Conservation (phyloP, 2,329 filamentous ascomycete species). For the Dendrostoma leiphaemia region DNA sequence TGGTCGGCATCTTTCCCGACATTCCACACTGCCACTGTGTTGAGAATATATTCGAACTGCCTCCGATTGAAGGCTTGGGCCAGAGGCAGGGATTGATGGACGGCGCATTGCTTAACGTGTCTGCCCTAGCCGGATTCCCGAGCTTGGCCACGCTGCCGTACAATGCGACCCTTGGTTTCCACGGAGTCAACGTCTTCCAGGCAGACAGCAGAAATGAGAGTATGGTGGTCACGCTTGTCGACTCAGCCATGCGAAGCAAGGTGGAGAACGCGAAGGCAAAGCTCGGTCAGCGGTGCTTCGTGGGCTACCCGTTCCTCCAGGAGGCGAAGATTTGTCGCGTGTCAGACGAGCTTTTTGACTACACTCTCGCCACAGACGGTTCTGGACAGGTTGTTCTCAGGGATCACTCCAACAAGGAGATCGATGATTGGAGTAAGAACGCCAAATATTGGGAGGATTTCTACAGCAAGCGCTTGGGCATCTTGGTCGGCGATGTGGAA, state of each 20-base stretch:
- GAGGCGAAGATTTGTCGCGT: slow-evolving; percentile 88
- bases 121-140: slow-evolving; percentile 91
- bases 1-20: slow-evolving; percentile 88
- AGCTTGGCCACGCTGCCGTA: slow-evolving; percentile 84
- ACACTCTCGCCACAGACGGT: slow-evolving; percentile 66
- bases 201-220: slow-evolving; percentile 95
- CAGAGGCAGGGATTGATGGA: slow-evolving; percentile 80
- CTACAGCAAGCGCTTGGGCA: slow-evolving; percentile 89
- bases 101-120: slow-evolving; percentile 76
- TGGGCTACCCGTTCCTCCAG: slow-evolving; percentile 93
- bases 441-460: slow-evolving; percentile 77
- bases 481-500: slow-evolving; percentile 83
- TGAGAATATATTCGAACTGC: slow-evolving; percentile 94
- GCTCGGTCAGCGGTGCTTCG: slow-evolving; percentile 81
- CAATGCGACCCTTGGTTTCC: slow-evolving; percentile 76
- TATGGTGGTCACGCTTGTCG: slow-evolving; percentile 82
- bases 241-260: slow-evolving; percentile 69
- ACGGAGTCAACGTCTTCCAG: slow-evolving; percentile 92
- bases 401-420: slow-evolving; percentile 73
- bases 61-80: slow-evolving; percentile 85
- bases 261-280: slow-evolving; percentile 72
- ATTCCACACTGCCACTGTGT: slow-evolving; percentile 84
- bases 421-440: slow-evolving; percentile 81
- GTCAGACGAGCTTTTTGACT: slow-evolving; percentile 91
- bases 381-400: slow-evolving; percentile 60